Conservation (phyloP, 345 rosid genomes). For the Salix brachista region DNA sequence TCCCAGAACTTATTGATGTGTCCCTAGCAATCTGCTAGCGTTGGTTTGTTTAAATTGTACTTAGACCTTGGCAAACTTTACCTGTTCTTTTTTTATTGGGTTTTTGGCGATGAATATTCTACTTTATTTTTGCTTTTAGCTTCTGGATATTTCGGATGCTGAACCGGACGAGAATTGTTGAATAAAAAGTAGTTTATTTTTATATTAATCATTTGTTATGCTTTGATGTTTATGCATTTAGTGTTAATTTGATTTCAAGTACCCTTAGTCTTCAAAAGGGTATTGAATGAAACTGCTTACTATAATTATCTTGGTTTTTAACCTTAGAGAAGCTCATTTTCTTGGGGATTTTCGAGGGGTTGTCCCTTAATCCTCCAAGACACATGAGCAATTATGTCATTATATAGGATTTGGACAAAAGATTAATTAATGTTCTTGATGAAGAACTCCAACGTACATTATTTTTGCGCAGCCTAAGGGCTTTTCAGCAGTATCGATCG, state of each 20-base stretch:
- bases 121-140: neutral
- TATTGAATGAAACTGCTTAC: neutral
- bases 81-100: neutral
- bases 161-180: neutral
- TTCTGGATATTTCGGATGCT: neutral
- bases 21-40: neutral
- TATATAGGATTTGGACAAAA: neutral
- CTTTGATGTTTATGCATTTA: neutral
- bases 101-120: neutral
- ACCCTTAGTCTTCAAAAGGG: neutral
- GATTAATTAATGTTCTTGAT: neutral
- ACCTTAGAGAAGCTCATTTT: neutral
- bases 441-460: neutral
- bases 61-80: neutral
- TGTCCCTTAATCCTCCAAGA: neutral
- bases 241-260: neutral
- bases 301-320: neutral
- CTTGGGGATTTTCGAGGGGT: neutral
- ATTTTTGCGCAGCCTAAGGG: too few relatives aligned
- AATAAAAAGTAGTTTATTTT: neutral
- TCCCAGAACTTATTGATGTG: neutral
- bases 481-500: too few relatives aligned
- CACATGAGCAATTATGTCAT: neutral
- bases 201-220: too few relatives aligned
- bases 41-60: neutral